Conservation (phyloP, 495 filamentous ascomycete species). For the Aspergillus indologenus region DNA sequence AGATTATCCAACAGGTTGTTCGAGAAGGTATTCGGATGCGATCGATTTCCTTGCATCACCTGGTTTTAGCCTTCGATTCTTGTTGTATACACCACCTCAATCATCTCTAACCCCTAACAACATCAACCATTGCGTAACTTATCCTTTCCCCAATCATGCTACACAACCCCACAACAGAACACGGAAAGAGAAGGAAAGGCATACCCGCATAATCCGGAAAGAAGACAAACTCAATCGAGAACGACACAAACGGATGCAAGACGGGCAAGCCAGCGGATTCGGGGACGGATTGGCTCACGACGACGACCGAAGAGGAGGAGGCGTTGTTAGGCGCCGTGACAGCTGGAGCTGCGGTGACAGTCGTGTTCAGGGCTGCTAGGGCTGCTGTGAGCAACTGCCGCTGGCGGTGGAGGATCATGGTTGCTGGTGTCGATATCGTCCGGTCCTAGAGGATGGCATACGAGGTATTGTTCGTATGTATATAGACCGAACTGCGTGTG, state of each 20-base stretch:
- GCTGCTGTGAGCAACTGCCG: background rate
- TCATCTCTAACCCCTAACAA: too few relatives aligned
- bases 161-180: background rate
- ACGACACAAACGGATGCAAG: conserved; percentile 27
- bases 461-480: too few relatives aligned
- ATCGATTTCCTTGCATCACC: conserved; percentile 21
- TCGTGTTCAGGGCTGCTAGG: background rate
- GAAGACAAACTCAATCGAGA: conserved; percentile 29
- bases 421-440: too few relatives aligned
- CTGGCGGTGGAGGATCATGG: background rate
- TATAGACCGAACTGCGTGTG: too few relatives aligned
- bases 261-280: conserved; percentile 17
- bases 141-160: too few relatives aligned
- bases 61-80: too few relatives aligned
- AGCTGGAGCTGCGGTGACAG: background rate
- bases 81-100: too few relatives aligned
- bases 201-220: conserved; percentile 31
- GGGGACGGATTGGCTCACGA: conserved; percentile 15
- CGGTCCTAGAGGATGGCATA: too few relatives aligned
- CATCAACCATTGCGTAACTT: too few relatives aligned
- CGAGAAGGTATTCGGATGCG: conserved; percentile 27
- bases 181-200: background rate
- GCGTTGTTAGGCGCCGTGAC: too few relatives aligned
- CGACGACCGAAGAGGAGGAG: conserved; percentile 6
- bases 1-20: conserved; percentile 27